Evolutionary conservation across 1,284 basidiomycete genomes (phyloP).

Genomic region (Sanghuangporus baumii): DNA sequence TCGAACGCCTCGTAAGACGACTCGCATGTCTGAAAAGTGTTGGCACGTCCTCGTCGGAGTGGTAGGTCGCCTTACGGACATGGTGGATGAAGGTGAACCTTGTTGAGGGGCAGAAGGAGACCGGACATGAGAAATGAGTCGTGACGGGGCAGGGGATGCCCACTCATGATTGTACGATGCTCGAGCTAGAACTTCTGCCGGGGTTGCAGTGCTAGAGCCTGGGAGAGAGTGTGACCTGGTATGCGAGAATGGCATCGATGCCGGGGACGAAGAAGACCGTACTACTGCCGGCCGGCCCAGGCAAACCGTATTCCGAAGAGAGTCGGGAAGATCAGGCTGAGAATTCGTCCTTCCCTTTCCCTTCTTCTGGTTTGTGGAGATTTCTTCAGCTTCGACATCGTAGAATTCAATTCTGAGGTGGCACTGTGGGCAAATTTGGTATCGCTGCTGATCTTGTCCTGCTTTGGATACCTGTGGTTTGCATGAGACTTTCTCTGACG

Average conservation of each 20-base stretch:
- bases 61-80: neutral
- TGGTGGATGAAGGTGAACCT: neutral
- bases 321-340: neutral
- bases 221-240: neutral
- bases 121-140: neutral
- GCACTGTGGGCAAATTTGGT: slow-evolving; percentile 1
- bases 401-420: neutral
- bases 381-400: neutral
- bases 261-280: slow-evolving; percentile 11
- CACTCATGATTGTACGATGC: slow-evolving; percentile 17
- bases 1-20: slow-evolving; percentile 5
- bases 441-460: neutral
- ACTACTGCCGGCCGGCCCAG: slow-evolving; percentile 8
- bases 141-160: neutral
- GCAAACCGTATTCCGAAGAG: neutral
- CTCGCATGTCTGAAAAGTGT: slow-evolving; percentile 6
- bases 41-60: neutral
- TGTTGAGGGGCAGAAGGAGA: slow-evolving; percentile 1
- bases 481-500: neutral
- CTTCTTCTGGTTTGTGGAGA: neutral
- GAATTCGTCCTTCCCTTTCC: slow-evolving; percentile 8
- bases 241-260: slow-evolving; percentile 3
- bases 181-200: slow-evolving; percentile 13
- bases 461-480: neutral
- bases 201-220: slow-evolving; percentile 3